Evolutionary conservation across 140 eudicot species (phyloP).

Genomic region (Bidens hawaiensis): DNA sequence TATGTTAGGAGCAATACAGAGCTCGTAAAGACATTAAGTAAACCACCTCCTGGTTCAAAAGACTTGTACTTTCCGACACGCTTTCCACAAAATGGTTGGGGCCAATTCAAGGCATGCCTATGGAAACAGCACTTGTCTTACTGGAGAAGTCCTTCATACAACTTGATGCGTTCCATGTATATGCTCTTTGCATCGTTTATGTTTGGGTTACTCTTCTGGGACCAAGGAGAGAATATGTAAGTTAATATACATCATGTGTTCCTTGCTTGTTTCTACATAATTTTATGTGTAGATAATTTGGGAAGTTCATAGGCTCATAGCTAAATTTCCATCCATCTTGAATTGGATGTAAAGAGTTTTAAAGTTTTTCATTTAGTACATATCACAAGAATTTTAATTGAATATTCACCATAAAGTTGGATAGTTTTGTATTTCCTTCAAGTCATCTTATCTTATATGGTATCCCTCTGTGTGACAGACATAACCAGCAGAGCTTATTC

Average conservation of each 20-base stretch:
- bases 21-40: slow-evolving; percentile 37
- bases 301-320: not conserved
- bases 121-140: slow-evolving; percentile 91
- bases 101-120: slow-evolving; percentile 69
- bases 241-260: slow-evolving; percentile 4
- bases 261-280: not conserved
- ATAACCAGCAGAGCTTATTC: slow-evolving; percentile 68
- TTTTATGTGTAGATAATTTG: not conserved
- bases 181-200: slow-evolving; percentile 44
- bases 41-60: slow-evolving; percentile 57
- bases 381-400: no score
- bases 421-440: slow-evolving; percentile 34
- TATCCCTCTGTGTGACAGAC: slow-evolving; percentile 34
- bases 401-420: no score
- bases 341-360: no score
- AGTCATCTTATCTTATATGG: not conserved
- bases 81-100: slow-evolving; percentile 67
- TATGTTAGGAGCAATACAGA: slow-evolving; percentile 52
- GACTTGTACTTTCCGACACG: slow-evolving; percentile 57
- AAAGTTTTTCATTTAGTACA: no score
- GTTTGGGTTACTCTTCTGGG: slow-evolving; percentile 71
- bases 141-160: slow-evolving; percentile 95
- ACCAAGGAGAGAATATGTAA: slow-evolving; percentile 74
- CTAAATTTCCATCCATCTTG: no score
- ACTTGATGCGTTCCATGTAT: slow-evolving; percentile 47